A percentile compares a stretch with the other conserved stretches of the same genome.
Evolutionary conservation across 768 basidiomycete genomes (phyloP).

Genomic region (Tulasnella sp.): DNA sequence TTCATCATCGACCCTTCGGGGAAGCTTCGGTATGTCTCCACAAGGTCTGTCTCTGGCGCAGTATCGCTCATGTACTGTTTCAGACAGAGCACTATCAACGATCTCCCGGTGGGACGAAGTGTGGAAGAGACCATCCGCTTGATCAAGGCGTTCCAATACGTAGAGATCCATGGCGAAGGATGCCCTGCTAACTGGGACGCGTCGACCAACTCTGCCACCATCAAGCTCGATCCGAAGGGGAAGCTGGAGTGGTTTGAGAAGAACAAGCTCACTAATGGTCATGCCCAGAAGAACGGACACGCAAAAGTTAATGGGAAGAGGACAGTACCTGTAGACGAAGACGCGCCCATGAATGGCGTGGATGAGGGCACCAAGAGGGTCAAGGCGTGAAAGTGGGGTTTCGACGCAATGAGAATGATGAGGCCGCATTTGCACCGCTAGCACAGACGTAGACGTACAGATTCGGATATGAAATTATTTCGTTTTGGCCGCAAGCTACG

Average conservation of each 20-base stretch:
- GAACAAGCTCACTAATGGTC: neutral
- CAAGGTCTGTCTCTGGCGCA: slow-evolving; percentile 6
- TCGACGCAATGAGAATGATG: no score
- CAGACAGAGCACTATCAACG: slow-evolving; percentile 81
- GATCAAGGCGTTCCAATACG: slow-evolving; percentile 88
- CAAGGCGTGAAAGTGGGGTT: no score
- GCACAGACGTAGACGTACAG: no score
- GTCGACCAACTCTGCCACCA: slow-evolving; percentile 51
- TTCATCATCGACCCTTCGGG: slow-evolving; percentile 86
- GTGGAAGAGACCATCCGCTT: slow-evolving; percentile 89
- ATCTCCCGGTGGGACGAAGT: slow-evolving; percentile 89
- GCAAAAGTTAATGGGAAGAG: neutral
- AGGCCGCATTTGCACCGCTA: no score
- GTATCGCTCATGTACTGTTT: neutral
- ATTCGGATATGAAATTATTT: no score
- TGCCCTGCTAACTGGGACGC: slow-evolving; percentile 89
- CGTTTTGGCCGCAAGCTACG: no score
- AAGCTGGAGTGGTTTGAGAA: slow-evolving; percentile 64
- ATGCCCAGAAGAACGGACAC: neutral
- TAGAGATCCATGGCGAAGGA: slow-evolving; percentile 85
- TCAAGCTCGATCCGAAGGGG: slow-evolving; percentile 65
- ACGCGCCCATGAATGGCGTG: neutral
- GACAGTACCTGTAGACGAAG: neutral
- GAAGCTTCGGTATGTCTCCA: slow-evolving; percentile 42
- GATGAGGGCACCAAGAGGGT: neutral